Conservation (phyloP, 2,329 filamentous ascomycete species). For the Dactylellina sp. region DNA sequence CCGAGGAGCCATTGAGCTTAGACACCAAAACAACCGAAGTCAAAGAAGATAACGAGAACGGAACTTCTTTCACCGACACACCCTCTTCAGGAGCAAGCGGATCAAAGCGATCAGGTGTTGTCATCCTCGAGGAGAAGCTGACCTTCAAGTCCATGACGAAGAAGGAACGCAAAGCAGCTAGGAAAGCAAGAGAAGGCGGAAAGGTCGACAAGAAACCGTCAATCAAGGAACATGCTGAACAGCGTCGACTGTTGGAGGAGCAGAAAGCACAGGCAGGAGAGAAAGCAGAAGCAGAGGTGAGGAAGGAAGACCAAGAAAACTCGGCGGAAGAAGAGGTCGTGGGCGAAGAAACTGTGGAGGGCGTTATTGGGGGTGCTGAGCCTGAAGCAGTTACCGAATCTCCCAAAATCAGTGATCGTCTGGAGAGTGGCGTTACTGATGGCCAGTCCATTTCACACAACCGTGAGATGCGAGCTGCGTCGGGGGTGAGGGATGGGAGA, state of each 20-base stretch:
- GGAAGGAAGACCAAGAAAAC: too few relatives aligned
- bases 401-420: too few relatives aligned
- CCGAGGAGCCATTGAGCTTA: not conserved
- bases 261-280: not conserved
- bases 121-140: conserved; percentile 8
- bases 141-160: conserved; percentile 16
- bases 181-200: not conserved
- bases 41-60: not conserved
- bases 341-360: too few relatives aligned
- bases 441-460: too few relatives aligned
- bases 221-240: conserved; percentile 32
- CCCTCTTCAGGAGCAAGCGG: not conserved
- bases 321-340: too few relatives aligned
- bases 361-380: too few relatives aligned
- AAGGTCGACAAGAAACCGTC: conserved; percentile 25
- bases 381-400: too few relatives aligned
- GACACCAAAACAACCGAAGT: too few relatives aligned
- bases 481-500: too few relatives aligned
- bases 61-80: not conserved
- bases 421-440: too few relatives aligned
- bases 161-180: conserved; percentile 31
- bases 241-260: not conserved
- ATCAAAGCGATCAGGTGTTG: not conserved
- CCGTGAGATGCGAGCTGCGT: too few relatives aligned
- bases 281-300: too few relatives aligned